Conservation (phyloP, 208 protist genomes). For the Trypanosoma boissoni region DNA sequence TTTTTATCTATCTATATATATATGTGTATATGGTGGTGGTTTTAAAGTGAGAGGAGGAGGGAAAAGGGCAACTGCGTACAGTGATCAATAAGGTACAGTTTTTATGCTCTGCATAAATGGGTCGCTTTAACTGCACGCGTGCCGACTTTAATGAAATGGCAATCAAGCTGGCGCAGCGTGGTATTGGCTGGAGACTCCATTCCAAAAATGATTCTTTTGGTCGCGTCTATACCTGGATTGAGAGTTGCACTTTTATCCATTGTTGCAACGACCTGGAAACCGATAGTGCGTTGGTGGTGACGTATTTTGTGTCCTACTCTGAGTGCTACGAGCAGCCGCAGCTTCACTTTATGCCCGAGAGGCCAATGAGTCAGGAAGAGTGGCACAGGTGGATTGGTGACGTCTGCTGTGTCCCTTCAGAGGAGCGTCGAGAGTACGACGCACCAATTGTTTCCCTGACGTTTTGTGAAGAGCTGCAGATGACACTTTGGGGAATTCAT, state of each 20-base stretch:
- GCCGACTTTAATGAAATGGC: conserved; percentile 29
- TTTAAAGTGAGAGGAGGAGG: too few species aligned
- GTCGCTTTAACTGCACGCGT: conserved; percentile 18
- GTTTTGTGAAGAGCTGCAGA: conserved; percentile 46
- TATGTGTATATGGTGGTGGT: too few species aligned
- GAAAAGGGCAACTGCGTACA: too few species aligned
- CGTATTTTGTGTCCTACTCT: conserved; percentile 27
- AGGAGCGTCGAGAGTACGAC: conserved; percentile 7
- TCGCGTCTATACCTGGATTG: conserved; percentile 13
- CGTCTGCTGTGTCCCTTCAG: conserved; percentile 13
- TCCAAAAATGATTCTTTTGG: conserved; percentile 17
- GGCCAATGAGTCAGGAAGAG: conserved; percentile 14
- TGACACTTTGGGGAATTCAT: conserved; percentile 51
- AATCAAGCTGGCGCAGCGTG: not conserved
- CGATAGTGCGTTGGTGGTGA: conserved; percentile 15
- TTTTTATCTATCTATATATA: too few species aligned
- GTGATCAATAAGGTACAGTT: too few species aligned
- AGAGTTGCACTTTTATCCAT: conserved; percentile 7
- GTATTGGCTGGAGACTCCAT: conserved; percentile 11
- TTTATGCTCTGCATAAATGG: too few species aligned
- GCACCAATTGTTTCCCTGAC: conserved; percentile 22
- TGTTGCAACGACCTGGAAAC: not conserved
- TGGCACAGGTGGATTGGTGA: conserved; percentile 21
- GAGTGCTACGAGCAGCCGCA: conserved; percentile 40
- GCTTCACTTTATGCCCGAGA: conserved; percentile 37